Evolutionary conservation across 768 basidiomycete genomes (phyloP), one percentile per base, ranked within the genome.

Genomic region (Boletellus emodensis): DNA sequence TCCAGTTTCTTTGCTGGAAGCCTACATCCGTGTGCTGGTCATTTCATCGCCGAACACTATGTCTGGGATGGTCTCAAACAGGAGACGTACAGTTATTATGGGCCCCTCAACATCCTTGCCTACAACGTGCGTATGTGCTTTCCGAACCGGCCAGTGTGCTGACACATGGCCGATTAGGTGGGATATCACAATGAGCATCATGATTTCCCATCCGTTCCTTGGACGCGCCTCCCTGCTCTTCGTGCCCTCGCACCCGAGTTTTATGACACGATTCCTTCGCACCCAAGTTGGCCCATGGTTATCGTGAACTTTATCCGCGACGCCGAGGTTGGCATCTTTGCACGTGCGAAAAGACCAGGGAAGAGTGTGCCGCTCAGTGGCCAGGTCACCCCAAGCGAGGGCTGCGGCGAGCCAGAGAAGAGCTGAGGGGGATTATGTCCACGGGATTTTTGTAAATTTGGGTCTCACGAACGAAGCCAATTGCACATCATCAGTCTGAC

Each of bases 171-270:
- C 39, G 13, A 48, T 17, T 56, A 93, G 90, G 91, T 97, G 58
- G 96, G 96, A 35, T 98, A 97, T 65, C 96, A 99, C 68, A 97
- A 99, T 69, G 96, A 98, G 62, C 96, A 99, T 70, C 96, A 99
- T 71, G 96, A 99, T 71, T 98, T 99, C 71, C 94, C 96, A 8
- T 93, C 93, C 12, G 71, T 99, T 1, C 80, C 96, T 1, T 99
- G 96, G 96, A 97, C 94, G 15, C 83, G 89, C 20, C 78, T 98
- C 0, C 90, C 94, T 2, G 80, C 81, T 6, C 81, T 99, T 18
- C 83, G 85, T 28, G 77, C 78, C 2, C 77, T 96, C 26, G 95
- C 94, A 7, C 87, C 86, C 3, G 95, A 98, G 67, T 94, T 87
- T 65, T 99, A 99, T 71, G 89, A 92, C 57, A 79, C 73, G 5